A percentile compares a stretch with the other conserved stretches of the same genome.
These are phyloP conservation scores for Austroboletus novae-zelandiae DNA, from an alignment of 1,284 basidiomycete genomes.

Conservation along the genomic window DNA sequence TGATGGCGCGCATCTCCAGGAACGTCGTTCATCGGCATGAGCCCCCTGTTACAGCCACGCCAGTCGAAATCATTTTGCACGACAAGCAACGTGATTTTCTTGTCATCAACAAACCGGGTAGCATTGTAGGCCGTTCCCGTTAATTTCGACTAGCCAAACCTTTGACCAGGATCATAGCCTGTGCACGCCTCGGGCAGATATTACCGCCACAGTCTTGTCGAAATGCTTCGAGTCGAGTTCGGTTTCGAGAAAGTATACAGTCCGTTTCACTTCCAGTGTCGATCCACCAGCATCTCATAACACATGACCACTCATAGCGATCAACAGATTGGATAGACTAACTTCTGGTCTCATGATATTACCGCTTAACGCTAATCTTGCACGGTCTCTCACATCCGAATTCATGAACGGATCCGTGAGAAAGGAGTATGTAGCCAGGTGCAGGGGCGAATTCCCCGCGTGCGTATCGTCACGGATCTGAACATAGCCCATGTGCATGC, in stretches of 20 bases:
- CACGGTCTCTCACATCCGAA: slow-evolving; percentile 73
- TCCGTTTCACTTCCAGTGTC: slow-evolving; percentile 39
- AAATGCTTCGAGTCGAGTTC: slow-evolving; percentile 85
- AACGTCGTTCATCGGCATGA: slow-evolving; percentile 96
- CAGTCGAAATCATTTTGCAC: slow-evolving; percentile 77
- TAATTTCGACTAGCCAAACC: background rate
- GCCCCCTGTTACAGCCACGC: slow-evolving; percentile 88
- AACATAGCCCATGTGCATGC: background rate
- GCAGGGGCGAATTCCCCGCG: slow-evolving; percentile 81
- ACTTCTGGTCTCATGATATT: slow-evolving; percentile 98
- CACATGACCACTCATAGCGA: slow-evolving; percentile 53
- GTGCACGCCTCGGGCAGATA: slow-evolving; percentile 90
- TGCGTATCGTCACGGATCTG: slow-evolving; percentile 37
- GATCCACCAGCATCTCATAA: background rate
- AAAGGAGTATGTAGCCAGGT: slow-evolving; percentile 92
- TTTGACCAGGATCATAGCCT: slow-evolving; percentile 47
- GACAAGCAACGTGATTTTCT: slow-evolving; percentile 82
- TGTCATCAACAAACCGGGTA: slow-evolving; percentile 93
- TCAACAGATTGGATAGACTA: slow-evolving; percentile 92
- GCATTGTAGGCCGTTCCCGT: slow-evolving; percentile 55
- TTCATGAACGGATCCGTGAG: slow-evolving; percentile 79
- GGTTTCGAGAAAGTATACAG: slow-evolving; percentile 83
- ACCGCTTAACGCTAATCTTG: slow-evolving; percentile 73
- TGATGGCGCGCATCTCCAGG: slow-evolving; percentile 39
- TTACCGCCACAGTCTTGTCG: slow-evolving; percentile 83